phyloP scores from a whole-genome alignment of 805 yeast species.

The Isabelozyma gotoi region DNA sequence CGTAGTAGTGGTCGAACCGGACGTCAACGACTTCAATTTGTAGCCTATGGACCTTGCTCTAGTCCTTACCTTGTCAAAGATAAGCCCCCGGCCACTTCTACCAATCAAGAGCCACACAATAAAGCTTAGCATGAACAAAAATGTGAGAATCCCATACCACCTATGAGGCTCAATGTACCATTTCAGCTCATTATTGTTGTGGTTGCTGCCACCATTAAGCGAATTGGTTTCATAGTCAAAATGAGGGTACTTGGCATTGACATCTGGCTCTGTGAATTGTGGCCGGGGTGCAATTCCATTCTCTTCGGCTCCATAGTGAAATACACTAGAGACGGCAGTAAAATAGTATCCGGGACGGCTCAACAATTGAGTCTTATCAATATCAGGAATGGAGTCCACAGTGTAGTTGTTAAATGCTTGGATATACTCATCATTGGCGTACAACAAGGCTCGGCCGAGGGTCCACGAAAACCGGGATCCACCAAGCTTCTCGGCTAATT shows the following conservation, averaged over 20 bases:
- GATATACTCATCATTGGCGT: slow-evolving; percentile 55
- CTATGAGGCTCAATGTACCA: slow-evolving; percentile 46
- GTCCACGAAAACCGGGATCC: slow-evolving; percentile 56
- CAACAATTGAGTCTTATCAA: slow-evolving; percentile 1
- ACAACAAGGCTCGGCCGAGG: slow-evolving; percentile 59
- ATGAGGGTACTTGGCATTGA: slow-evolving; percentile 16
- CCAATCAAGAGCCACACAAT: slow-evolving; percentile 36
- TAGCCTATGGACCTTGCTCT: background rate
- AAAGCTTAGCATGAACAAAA: slow-evolving; percentile 21
- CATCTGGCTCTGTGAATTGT: slow-evolving; percentile 20
- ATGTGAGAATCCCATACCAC: slow-evolving; percentile 37
- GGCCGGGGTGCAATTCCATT: slow-evolving; percentile 45
- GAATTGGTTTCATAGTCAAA: slow-evolving; percentile 27
- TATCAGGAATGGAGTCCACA: slow-evolving; percentile 12
- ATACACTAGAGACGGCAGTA: slow-evolving; percentile 47
- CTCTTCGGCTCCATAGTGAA: slow-evolving; percentile 55
- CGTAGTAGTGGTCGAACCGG: background rate
- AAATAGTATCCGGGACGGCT: slow-evolving; percentile 48
- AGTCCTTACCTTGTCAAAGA: slow-evolving; percentile 9
- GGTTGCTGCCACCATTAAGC: slow-evolving; percentile 17
- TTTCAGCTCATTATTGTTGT: slow-evolving; percentile 31
- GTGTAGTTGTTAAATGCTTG: slow-evolving; percentile 39
- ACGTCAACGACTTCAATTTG: background rate
- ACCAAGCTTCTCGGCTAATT: slow-evolving; percentile 42
- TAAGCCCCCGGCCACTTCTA: slow-evolving; percentile 15